Base-by-base conservation (phyloP, 2,329 filamentous ascomycete species). In the Fusarium nematophilum region DNA sequence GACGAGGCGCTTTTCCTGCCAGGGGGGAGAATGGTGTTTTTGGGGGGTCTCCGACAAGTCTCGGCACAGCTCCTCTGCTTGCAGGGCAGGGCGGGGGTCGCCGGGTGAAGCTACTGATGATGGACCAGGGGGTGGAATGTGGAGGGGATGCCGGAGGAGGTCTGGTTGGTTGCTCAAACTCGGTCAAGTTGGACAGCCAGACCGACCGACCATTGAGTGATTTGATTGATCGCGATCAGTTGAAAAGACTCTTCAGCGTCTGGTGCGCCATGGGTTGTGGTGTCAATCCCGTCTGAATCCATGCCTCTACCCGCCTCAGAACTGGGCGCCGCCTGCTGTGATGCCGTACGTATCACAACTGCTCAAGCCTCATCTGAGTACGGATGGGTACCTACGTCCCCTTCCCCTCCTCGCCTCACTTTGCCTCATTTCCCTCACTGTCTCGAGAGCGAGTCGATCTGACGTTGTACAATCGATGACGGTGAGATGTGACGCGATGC, bases 401-500 rank as follows among this genome's bases (percentile, higher is more conserved):
- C n/a, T n/a, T n/a, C n/a, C n/a, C 23, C 11, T 36, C 31, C 29
- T 53, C 42, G 27, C 33, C 42, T 55, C 43, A 18, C 39, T 17
- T 27, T 47, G 57, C 59, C 53, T 61, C 58, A 61, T 44, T 44
- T 44, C 13, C 42, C 42, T 44, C 42, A 33, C 21, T 44, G 14
- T 31, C 21, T 26, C 14, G 13, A 26, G 23, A 15, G 14, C 15
- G 21, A 47, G 25, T 26, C 37, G 56, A 66, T 67, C 64, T 61
- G 44, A 50, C 44, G 62, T 56, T 31, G 30, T 50, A 44, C 53
- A 40, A 56, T 15, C 9, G 15, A 47, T 11, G 15, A n/a, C 29
- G 38, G 29, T 21, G 29, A 55, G 55, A 65, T 63, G 48, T 47
- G 53, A 60, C 52, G 44, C 47, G 53, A 62, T 64, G 49, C 53